phyloP scores from a whole-genome alignment of 2,329 filamentous ascomycete genomes.

The Cadophora luteo-olivacea region DNA sequence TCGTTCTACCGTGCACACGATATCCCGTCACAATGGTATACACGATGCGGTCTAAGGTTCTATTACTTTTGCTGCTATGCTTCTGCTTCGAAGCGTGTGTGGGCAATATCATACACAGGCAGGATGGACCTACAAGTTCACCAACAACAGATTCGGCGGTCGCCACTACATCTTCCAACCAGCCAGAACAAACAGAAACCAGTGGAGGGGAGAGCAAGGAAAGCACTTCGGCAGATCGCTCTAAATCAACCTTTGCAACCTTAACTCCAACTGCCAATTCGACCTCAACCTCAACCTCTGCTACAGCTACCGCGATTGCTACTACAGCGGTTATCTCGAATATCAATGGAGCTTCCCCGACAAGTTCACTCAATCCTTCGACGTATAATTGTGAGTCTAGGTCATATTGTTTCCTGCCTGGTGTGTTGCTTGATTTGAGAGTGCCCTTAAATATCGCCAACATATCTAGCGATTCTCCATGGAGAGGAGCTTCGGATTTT shows the following conservation, averaged over 20 bases:
- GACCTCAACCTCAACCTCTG: constrained; percentile 25
- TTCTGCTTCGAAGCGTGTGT: constrained; percentile 37
- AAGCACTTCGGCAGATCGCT: constrained; percentile 21
- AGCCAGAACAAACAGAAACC: constrained; percentile 24
- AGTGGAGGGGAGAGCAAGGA: constrained; percentile 23
- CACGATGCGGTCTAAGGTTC: constrained; percentile 33
- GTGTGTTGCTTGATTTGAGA: neutral
- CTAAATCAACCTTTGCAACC: constrained; percentile 19
- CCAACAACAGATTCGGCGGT: constrained; percentile 30
- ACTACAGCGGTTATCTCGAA: constrained; percentile 31
- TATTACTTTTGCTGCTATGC: constrained; percentile 35
- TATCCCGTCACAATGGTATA: constrained; percentile 31
- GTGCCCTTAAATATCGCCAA: too few species aligned
- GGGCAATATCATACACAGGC: constrained; percentile 33
- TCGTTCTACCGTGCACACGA: constrained; percentile 28
- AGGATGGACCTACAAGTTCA: constrained; percentile 39
- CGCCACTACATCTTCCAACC: constrained; percentile 27
- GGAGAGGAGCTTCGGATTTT: neutral
- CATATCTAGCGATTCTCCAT: neutral
- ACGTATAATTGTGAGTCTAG: constrained; percentile 38
- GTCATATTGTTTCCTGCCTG: neutral
- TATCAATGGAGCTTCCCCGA: constrained; percentile 30
- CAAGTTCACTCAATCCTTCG: constrained; percentile 29
- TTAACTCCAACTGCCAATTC: constrained; percentile 23
- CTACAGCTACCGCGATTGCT: constrained; percentile 20